A percentile compares a stretch with the other conserved stretches of the same genome.
Evolutionary conservation across 345 rosid species (phyloP).

Genomic region (Hibiscus mutabilis): DNA sequence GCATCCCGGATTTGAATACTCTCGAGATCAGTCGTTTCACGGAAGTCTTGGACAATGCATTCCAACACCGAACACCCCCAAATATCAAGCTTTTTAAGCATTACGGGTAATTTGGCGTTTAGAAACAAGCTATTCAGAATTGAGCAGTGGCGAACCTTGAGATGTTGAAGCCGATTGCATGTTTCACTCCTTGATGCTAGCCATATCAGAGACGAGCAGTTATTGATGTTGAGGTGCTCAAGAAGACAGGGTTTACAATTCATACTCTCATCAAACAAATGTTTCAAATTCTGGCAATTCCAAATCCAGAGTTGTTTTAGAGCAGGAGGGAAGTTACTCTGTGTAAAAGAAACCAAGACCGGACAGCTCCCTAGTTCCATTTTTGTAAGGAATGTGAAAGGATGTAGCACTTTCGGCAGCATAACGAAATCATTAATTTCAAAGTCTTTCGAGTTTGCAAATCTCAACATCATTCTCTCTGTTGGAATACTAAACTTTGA

Average conservation of each 20-base stretch:
- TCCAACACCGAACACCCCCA: background rate
- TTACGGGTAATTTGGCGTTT: background rate
- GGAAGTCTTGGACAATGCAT: background rate
- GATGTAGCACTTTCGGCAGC: background rate
- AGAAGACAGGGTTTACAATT: background rate
- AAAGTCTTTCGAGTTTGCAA: background rate
- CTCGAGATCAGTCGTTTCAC: background rate
- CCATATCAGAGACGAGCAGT: background rate
- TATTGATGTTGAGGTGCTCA: background rate
- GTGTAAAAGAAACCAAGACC: too few relatives aligned
- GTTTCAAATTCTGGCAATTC: too few relatives aligned
- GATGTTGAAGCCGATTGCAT: background rate
- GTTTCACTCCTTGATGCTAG: background rate
- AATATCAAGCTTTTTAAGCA: background rate
- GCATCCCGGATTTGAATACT: accelerated
- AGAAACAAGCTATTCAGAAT: background rate
- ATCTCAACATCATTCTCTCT: too few relatives aligned
- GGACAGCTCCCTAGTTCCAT: too few relatives aligned
- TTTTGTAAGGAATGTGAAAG: too few relatives aligned
- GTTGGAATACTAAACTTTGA: too few relatives aligned
- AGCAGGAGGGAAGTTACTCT: too few relatives aligned
- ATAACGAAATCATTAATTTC: too few relatives aligned
- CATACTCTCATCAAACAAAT: too few relatives aligned
- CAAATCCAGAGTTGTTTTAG: too few relatives aligned
- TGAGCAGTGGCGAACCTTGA: accelerated